Evolutionary conservation across 2,329 filamentous ascomycete species (phyloP), one percentile per base, ranked within the genome.

Genomic region (Tolypocladium amazonense): DNA sequence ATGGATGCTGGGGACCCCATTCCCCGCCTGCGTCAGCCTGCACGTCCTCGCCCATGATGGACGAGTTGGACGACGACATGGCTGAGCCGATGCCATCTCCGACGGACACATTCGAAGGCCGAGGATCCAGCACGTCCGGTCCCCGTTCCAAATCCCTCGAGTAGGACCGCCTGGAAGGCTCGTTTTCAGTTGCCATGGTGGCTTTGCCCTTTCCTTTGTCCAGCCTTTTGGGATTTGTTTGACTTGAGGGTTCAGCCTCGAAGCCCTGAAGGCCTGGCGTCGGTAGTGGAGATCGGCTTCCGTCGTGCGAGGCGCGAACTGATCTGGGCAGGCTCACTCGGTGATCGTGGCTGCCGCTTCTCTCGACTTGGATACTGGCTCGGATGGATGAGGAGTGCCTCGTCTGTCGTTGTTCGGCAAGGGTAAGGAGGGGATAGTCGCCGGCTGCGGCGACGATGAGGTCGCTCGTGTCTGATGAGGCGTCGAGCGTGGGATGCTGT

Each of bases 1-100:
- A 99, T 5, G 94, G 93, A 71, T 99, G 94, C 47, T 88, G 86
- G 18, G 92, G 92, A 0, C 94, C 93, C 94, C 94, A 99, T 73
- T 91, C 85, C 57, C 91, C 85, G 63, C 89, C 88, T 58, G 86
- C 80, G 35, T 85, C 86, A 27, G 83, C 81, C 56, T 86, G 82
- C 39, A 88, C 81, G 56, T 87, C 82, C 38, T 86, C 83, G 43
- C 83, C 83, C 78, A 85, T 81, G 45, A 86, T 86, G 30, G 82
- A 85, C 14, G 82, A 85, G 67, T 84, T 75, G 56, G 77, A 79
- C 9, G 81, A 84, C 0, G 81, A 84, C 25, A 83, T 71, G 59
- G 78, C 77, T 0, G 81, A 83, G 41, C 80, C 81, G 39, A 84
- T 80, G 62, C 75, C 81, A 27, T 79, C 80, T 1, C 78, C 75